Evolutionary conservation across 2,329 filamentous ascomycete genomes (phyloP).

Genomic region (Ophiostoma fasciatum): DNA sequence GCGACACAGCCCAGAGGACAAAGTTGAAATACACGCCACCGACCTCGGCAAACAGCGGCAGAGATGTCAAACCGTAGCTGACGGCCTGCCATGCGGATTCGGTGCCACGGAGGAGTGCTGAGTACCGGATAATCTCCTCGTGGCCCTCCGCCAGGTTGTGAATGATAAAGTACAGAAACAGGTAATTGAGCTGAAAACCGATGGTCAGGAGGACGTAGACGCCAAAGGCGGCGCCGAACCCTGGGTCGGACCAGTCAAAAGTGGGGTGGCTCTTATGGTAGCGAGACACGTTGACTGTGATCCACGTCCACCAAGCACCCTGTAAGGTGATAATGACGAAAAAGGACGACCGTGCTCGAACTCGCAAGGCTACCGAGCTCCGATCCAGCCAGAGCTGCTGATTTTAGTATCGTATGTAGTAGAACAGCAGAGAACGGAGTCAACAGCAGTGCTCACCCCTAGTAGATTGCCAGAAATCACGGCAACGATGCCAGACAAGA

Average conservation of each 20-base stretch:
- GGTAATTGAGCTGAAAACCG: conserved; percentile 60
- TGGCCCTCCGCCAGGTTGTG: conserved; percentile 47
- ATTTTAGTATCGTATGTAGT: conserved; percentile 13
- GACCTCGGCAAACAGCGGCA: conserved; percentile 47
- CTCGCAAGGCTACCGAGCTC: conserved; percentile 36
- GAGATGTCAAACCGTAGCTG: conserved; percentile 51
- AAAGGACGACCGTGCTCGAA: conserved; percentile 40
- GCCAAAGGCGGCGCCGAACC: conserved; percentile 52
- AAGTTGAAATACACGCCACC: conserved; percentile 60
- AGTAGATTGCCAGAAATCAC: conserved; percentile 51
- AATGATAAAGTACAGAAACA: conserved; percentile 60
- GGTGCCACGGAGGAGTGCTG: conserved; percentile 51
- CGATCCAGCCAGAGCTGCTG: conserved; percentile 41
- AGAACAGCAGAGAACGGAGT: conserved; percentile 9
- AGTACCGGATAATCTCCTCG: conserved; percentile 51
- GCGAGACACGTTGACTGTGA: conserved; percentile 46
- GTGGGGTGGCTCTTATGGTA: conserved; percentile 41
- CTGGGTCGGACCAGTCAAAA: conserved; percentile 49
- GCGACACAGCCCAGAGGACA: conserved; percentile 47
- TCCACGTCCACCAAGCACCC: conserved; percentile 61
- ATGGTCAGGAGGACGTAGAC: conserved; percentile 53
- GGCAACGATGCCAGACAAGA: conserved; percentile 53
- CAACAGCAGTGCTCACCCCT: conserved; percentile 27
- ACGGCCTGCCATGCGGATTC: conserved; percentile 62
- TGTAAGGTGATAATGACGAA: conserved; percentile 38